Base-by-base conservation (phyloP, 441 rosid genomes). In the Viola pubescens region DNA sequence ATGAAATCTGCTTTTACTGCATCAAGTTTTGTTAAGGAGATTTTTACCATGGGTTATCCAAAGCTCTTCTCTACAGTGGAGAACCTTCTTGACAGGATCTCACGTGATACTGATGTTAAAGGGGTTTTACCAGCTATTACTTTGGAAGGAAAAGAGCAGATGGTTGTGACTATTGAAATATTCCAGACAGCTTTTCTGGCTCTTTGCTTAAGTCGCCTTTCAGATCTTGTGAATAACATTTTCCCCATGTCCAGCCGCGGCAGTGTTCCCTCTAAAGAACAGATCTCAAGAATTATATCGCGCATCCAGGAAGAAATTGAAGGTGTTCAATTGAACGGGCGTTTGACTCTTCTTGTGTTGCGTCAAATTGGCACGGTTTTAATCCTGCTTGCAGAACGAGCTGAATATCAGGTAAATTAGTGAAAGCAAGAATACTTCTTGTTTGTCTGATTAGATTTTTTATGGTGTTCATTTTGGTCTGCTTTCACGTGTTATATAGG, bases 1-100 rank as follows among this genome's bases (percentile, higher is more conserved):
- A 85, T 90, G 94, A 94, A 91, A 72, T 86, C 96, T 66, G 91
- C 94, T 61, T 94, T 80, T 76, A 87, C 97, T 44, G 97, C 97
- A 37, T 94, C 99, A 68, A 91, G 95, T 76, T 94, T 88, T 75
- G 98, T 94, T 10, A 94, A 91, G 78, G 98, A 94, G 68, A 82
- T 87, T 68, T 87, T 94, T 69, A 88, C 98, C 4, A 72, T 62
- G 60, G 99, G 97, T 56, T 94, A 94, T 59, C 99, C 99, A 9
- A 94, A 94, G 69, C 96, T 94, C 64, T 81, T 85, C 51, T 74
- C 89, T 58, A 78, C 83, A 87, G 59, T 88, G n/a, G 94, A 94
- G 69, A 94, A 84, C 70, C 78, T 94, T 56, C 88, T 91, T 60
- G 95, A 94, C 48, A 79, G 97, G 73, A 88, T 94, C 53, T 84